Base-by-base conservation (phyloP, 1,139 yeast species). In the Saccharomyces hybrid region DNA sequence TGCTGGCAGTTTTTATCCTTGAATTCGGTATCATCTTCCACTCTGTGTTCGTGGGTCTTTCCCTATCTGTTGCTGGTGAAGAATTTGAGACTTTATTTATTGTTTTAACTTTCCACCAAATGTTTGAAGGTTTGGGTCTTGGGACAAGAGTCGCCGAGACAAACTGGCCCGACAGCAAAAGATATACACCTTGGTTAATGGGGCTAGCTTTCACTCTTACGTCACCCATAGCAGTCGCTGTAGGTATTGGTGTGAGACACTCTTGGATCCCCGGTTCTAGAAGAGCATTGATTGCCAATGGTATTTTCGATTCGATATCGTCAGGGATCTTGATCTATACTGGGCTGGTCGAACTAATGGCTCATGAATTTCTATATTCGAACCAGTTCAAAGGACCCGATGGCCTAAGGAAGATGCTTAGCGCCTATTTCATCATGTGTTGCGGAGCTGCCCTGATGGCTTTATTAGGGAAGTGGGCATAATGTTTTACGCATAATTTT, bases 111-210 rank as follows among this genome's bases (percentile, higher is more conserved):
- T 89, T 89, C 79, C 96, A 89, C 72, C 96, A 89, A 73, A 78
- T 86, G 74, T 89, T 89, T 70, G 96, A 89, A 75, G 96, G 96
- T 53, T 77, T 89, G 53, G 96, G 96, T 61, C 77, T 90, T 63
- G 96, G 96, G 51, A 80, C 95, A 6, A 79, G 96, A 68, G 78
- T 89, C 56, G 89, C 96, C 0, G 77, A 80, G 26, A 82, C 88
- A 4, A 75, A 78, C 42, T 87, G 93, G 90, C 67, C 70, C 34
- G 58, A 69, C 8, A 70, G 72, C 49, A 76, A 76, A 64, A 55
- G 60, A 44, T 68, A 65, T 68, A 75, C 82, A 16, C 89, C 90
- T 21, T 84, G 84, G 81, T 53, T 77, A 1, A 73, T 84, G 59
- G 83, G 83, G 29, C 42, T 75, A 5, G 83, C 78, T 6, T 89